phyloP scores from a whole-genome alignment of 768 basidiomycete genomes.

The Tricholoma sp. region DNA sequence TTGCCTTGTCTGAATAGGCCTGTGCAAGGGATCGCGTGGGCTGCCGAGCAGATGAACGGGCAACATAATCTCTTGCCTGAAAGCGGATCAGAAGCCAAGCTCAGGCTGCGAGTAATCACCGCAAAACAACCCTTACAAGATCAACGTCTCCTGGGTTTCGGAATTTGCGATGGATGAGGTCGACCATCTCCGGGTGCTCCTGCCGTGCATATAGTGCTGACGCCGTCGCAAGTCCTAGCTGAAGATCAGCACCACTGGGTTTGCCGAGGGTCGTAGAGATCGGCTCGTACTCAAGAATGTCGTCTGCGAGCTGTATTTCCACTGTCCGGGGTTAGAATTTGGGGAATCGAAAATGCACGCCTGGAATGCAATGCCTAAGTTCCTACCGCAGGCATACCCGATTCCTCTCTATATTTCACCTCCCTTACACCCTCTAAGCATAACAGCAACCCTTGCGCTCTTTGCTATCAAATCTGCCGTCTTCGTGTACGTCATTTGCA shows the following conservation, averaged over 20 bases:
- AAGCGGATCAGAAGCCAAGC: background rate
- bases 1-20: conserved; percentile 74
- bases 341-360: conserved; percentile 33
- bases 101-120: background rate
- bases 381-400: conserved; percentile 94
- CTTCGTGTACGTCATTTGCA: conserved; percentile 92
- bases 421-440: conserved; percentile 78
- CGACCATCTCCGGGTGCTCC: conserved; percentile 83
- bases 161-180: conserved; percentile 81
- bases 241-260: too few species aligned
- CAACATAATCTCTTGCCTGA: conserved; percentile 72
- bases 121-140: conserved; percentile 38
- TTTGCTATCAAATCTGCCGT: conserved; percentile 94
- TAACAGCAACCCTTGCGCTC: conserved; percentile 76
- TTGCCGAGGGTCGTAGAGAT: conserved; percentile 77
- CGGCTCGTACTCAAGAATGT: conserved; percentile 87
- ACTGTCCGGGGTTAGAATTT: background rate
- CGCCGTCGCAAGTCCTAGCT: conserved; percentile 87
- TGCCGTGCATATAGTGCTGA: conserved; percentile 95
- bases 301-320: conserved; percentile 77
- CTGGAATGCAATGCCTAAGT: conserved; percentile 94
- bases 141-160: conserved; percentile 82
- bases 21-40: conserved; percentile 76
- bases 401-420: conserved; percentile 89
- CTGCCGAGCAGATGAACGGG: conserved; percentile 71